Evolutionary conservation across 2,329 filamentous ascomycete species (phyloP).

Genomic region (Blastomyces percursus): DNA sequence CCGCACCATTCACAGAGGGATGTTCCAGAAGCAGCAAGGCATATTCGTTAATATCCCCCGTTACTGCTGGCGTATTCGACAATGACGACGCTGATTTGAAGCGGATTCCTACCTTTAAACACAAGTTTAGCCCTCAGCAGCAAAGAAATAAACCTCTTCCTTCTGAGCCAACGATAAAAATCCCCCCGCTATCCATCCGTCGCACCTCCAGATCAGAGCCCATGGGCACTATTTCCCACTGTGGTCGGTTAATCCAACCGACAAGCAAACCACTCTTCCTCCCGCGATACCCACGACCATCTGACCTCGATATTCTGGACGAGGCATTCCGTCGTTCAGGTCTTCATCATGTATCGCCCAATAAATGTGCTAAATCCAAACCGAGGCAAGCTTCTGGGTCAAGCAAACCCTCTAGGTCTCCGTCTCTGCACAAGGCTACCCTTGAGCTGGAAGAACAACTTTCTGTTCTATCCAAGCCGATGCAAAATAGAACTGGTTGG

Average conservation of each 20-base stretch:
- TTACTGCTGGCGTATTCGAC: conserved; percentile 25
- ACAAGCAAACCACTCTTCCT: conserved; percentile 6
- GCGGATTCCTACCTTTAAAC: conserved; percentile 14
- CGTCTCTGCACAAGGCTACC: conserved; percentile 23
- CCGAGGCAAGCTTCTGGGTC: not conserved
- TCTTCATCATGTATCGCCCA: not conserved
- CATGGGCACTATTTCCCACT: not conserved
- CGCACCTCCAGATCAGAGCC: conserved; percentile 13
- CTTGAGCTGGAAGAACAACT: conserved; percentile 28
- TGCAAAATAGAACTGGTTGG: not conserved
- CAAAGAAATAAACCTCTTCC: conserved; percentile 34
- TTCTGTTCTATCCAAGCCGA: conserved; percentile 15
- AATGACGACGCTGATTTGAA: conserved; percentile 15
- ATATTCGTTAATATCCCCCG: conserved; percentile 19
- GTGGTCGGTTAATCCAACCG: conserved; percentile 4
- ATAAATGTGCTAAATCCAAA: not conserved
- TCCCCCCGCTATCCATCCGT: conserved; percentile 22
- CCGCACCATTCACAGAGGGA: not conserved
- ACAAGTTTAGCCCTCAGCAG: conserved; percentile 19
- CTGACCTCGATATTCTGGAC: conserved; percentile 19
- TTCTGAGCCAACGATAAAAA: conserved; percentile 24
- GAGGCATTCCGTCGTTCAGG: conserved; percentile 18
- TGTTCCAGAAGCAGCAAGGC: conserved; percentile 4
- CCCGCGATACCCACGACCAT: conserved; percentile 15
- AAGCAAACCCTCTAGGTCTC: conserved; percentile 3